A percentile compares a stretch with the other conserved stretches of the same genome.
Evolutionary conservation across 306 rosid species (phyloP).

Genomic region (Nissolia schottii): DNA sequence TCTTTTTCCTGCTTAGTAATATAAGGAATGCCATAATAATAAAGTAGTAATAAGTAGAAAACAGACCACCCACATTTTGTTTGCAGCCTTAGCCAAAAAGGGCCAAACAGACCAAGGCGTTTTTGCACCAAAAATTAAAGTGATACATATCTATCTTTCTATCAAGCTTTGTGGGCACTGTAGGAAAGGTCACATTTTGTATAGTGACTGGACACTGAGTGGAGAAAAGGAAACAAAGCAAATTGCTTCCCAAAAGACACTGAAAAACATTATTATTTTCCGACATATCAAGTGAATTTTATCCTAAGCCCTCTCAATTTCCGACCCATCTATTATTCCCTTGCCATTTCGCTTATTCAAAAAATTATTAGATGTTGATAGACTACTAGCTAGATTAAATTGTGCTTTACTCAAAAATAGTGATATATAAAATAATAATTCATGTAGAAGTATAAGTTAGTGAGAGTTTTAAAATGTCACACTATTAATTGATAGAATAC

Average conservation of each 20-base stretch:
- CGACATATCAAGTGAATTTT: constrained; percentile 34
- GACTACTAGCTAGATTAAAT: too few relatives aligned
- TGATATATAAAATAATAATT: too few relatives aligned
- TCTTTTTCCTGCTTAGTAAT: background rate
- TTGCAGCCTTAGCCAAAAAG: constrained; percentile 42
- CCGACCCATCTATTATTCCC: constrained; percentile 25
- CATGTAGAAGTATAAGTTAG: too few relatives aligned
- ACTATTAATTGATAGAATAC: too few relatives aligned
- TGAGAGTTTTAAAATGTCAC: too few relatives aligned
- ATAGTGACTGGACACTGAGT: constrained; percentile 46
- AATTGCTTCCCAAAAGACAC: constrained; percentile 34
- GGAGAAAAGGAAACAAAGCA: constrained; percentile 37
- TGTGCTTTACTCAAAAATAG: too few relatives aligned
- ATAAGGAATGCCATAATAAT: background rate
- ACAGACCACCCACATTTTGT: background rate
- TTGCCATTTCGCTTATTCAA: background rate
- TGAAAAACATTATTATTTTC: constrained; percentile 33
- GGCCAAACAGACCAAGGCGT: constrained; percentile 20
- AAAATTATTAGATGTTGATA: too few relatives aligned
- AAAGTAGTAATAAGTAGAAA: constrained; percentile 22
- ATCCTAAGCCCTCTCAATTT: constrained; percentile 18
- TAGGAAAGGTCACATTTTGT: constrained; percentile 28
- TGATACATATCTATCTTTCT: constrained; percentile 8
- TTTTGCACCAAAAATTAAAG: constrained; percentile 9
- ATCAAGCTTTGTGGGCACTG: constrained; percentile 27